Evolutionary conservation across 148 eudicot genomes (phyloP).

Genomic region (Diospyros kaki): DNA sequence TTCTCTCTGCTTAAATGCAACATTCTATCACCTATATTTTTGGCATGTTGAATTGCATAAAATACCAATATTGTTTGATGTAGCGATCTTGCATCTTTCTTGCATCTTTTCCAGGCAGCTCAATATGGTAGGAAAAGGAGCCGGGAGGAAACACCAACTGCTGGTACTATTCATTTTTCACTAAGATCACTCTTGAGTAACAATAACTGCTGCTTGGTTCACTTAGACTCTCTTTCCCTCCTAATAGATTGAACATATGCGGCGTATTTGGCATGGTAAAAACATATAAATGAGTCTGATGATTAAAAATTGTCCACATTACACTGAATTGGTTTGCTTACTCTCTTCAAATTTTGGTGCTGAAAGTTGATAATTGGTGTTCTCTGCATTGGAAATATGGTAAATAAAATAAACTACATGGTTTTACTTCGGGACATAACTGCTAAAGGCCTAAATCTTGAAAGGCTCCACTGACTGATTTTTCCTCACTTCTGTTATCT

Average conservation of each 20-base stretch:
- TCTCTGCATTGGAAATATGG: neutral
- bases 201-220: neutral
- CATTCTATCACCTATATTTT: neutral
- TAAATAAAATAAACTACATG: no score
- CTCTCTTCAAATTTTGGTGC: neutral
- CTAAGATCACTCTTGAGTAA: neutral
- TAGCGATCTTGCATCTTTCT: neutral
- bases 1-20: neutral
- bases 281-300: no score
- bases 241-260: neutral
- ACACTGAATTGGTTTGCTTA: neutral
- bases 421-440: neutral
- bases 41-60: neutral
- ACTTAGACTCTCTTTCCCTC: neutral
- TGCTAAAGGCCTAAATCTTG: neutral
- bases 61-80: no score
- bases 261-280: neutral
- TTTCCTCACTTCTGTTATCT: neutral
- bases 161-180: slow-evolving; percentile 36
- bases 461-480: neutral
- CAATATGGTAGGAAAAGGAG: slow-evolving; percentile 64
- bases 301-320: neutral
- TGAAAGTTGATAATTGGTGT: neutral
- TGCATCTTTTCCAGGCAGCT: slow-evolving; percentile 37
- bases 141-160: slow-evolving; percentile 49